Evolutionary conservation across 495 filamentous ascomycete genomes (phyloP).

Genomic region (Annulohypoxylon bovei): DNA sequence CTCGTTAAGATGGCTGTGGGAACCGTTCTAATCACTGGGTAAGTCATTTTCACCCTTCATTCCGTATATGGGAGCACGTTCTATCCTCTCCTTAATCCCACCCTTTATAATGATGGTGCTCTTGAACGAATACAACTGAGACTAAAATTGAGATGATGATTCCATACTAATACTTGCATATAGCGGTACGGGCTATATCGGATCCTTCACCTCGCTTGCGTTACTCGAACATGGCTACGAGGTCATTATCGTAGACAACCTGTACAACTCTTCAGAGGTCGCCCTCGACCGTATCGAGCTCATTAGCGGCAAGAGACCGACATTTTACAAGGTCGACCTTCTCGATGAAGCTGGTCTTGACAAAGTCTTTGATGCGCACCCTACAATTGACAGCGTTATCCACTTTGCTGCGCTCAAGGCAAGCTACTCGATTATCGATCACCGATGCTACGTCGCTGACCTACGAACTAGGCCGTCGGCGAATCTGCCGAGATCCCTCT

Average conservation of each 20-base stretch:
- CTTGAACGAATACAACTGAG: not conserved
- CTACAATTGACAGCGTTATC: slow-evolving; percentile 95
- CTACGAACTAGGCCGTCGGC: slow-evolving; percentile 78
- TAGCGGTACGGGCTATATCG: slow-evolving; percentile 98
- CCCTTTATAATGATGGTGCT: not conserved
- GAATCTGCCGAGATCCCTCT: slow-evolving; percentile 95
- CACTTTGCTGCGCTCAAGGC: slow-evolving; percentile 99
- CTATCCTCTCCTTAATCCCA: not conserved
- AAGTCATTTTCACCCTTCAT: slow-evolving; percentile 50
- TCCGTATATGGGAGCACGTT: not conserved
- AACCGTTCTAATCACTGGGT: slow-evolving; percentile 93
- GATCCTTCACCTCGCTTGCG: slow-evolving; percentile 93
- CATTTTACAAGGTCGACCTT: slow-evolving; percentile 87
- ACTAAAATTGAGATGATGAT: not conserved
- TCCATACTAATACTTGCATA: slow-evolving; percentile 11
- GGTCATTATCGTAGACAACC: slow-evolving; percentile 93
- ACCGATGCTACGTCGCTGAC: slow-evolving; percentile 9
- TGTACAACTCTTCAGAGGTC: slow-evolving; percentile 94
- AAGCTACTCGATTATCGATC: slow-evolving; percentile 41
- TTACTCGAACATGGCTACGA: slow-evolving; percentile 94
- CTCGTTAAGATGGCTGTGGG: slow-evolving; percentile 74
- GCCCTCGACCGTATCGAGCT: slow-evolving; percentile 92
- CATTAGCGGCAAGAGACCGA: slow-evolving; percentile 87
- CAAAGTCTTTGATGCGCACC: slow-evolving; percentile 87
- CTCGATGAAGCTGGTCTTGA: slow-evolving; percentile 85